phyloP scores from a whole-genome alignment of 192 early-diverging fungal genomes.

The Irineochytrium annulatum region DNA sequence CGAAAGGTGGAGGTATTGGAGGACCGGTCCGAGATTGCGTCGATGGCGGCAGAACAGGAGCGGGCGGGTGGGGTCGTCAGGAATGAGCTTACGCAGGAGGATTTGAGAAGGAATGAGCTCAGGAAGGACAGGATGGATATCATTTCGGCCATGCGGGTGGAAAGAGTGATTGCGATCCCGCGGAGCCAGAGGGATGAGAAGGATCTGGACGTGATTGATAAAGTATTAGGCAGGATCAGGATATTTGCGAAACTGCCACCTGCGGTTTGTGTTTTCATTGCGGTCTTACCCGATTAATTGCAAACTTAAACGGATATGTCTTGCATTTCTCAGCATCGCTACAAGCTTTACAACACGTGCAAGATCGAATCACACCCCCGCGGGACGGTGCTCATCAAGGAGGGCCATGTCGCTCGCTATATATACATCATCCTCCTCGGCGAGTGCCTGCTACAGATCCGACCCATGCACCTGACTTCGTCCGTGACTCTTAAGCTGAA shows the following conservation, averaged over 20 bases:
- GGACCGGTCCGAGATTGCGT: background rate
- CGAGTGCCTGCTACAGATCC: slow-evolving; percentile 17
- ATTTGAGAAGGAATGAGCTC: slow-evolving; percentile 8
- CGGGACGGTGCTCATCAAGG: slow-evolving; percentile 18
- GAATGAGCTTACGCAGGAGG: slow-evolving; percentile 4
- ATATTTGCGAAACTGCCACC: slow-evolving; percentile 23
- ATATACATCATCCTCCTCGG: slow-evolving; percentile 22
- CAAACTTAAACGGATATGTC: background rate
- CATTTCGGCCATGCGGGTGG: slow-evolving; percentile 12
- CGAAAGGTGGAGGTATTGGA: background rate
- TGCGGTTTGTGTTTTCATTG: slow-evolving; percentile 6
- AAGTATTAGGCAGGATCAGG: slow-evolving; percentile 13
- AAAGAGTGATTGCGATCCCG: slow-evolving; percentile 14
- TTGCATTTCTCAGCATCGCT: slow-evolving; percentile 9
- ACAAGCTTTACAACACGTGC: slow-evolving; percentile 28
- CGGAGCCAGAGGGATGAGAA: slow-evolving; percentile 5
- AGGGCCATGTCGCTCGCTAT: slow-evolving; percentile 16
- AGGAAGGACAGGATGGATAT: slow-evolving; percentile 14
- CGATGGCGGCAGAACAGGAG: background rate
- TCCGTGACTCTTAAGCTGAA: slow-evolving; percentile 8
- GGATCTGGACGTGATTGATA: slow-evolving; percentile 17
- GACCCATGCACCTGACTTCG: slow-evolving; percentile 8
- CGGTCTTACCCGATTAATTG: background rate
- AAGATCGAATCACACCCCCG: slow-evolving; percentile 18
- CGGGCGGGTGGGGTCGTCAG: slow-evolving; percentile 7